Base-by-base conservation (phyloP, 768 basidiomycete species). In the Dacryopinax spathularia region DNA sequence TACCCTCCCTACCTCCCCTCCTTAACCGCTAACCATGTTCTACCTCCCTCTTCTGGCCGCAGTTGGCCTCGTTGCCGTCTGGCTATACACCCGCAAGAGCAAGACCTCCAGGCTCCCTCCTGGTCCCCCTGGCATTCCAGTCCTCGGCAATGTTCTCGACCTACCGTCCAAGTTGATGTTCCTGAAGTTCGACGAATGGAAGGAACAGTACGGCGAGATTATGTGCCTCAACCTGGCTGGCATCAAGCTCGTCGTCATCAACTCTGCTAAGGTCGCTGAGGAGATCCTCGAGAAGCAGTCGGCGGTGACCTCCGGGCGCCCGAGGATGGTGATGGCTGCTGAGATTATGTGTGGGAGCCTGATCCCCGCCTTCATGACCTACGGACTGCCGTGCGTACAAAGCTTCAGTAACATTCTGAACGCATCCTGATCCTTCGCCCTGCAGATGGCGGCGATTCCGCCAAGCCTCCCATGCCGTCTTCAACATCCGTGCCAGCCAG, bases 251-350 rank as follows among this genome's bases (percentile, higher is more conserved):
- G 48, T 56, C 31, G 20, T 56, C 48, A 10, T 56, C 29, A 56
- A 56, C 48, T 56, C 48, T 3, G 48, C 29, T 3, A 56, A 25
- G 13, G 48, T 31, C 25, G 48, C 48, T 56, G 48, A 22, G 18
- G 48, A 56, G 3, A 56, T 56, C 48, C 48, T 56, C 15, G 48
- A 56, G 48, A 56, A 56, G 25, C 48, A 56, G 48, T 56, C 48
- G 5, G 48, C 48, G 12, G 48, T 56, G 13, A 56, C 48, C 10
- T 56, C 48, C 7, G 48, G 48, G 12, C 48, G 48, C 3, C 48
- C 48, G 13, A 56, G 48, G 48, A 56, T 56, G 48, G 48, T 56
- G 48, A 56, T 56, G 48, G 48, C 48, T 31, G 48, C 48, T 56
- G 48, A 56, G 48, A 56, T 56, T 18, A 56, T 56, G 48, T 56